These are phyloP conservation scores for Sclerotinia spermophila DNA, from an alignment of 2,329 filamentous ascomycete species.

Conservation along the genomic window DNA sequence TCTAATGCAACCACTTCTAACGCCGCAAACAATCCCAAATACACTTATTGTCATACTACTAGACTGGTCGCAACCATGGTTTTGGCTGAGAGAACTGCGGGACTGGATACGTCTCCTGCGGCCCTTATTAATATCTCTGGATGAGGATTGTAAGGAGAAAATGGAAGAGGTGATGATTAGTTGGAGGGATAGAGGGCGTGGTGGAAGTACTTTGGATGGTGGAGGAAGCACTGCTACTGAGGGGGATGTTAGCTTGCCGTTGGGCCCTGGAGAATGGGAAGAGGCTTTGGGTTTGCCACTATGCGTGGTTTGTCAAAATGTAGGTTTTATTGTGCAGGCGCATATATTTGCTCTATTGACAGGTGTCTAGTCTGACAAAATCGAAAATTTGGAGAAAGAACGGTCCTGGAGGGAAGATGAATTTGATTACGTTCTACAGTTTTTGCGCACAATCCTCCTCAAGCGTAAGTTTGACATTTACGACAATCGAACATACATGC, in stretches of 20 bases:
- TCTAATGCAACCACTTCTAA: constrained; percentile 79
- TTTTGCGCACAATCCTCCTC: constrained; percentile 81
- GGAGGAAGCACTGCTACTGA: constrained; percentile 55
- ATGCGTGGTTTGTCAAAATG: constrained; percentile 94
- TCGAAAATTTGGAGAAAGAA: constrained; percentile 84
- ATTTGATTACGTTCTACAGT: constrained; percentile 94
- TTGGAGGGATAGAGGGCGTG: constrained; percentile 74
- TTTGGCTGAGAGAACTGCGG: constrained; percentile 83
- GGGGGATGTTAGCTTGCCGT: constrained; percentile 66
- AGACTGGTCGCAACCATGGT: constrained; percentile 92
- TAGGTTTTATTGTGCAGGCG: constrained; percentile 42
- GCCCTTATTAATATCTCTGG: constrained; percentile 69
- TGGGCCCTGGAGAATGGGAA: constrained; percentile 90
- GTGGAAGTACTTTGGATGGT: constrained; percentile 60
- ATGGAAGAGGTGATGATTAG: constrained; percentile 82
- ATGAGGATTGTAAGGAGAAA: constrained; percentile 71
- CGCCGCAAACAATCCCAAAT: constrained; percentile 76
- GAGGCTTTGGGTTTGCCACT: constrained; percentile 82
- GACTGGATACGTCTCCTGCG: constrained; percentile 86
- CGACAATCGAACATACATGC: constrained; percentile 14
- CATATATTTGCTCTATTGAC: constrained; percentile 18
- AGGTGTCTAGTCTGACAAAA: constrained; percentile 24
- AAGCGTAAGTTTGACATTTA: constrained; percentile 58
- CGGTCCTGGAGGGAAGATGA: constrained; percentile 93
- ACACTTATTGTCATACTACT: constrained; percentile 88